Percentiles rank a stretch among this genome's conserved stretches.
These are phyloP conservation scores for Zostera marina DNA, from an alignment of 116 monocot genomes.

Conservation along the genomic window DNA sequence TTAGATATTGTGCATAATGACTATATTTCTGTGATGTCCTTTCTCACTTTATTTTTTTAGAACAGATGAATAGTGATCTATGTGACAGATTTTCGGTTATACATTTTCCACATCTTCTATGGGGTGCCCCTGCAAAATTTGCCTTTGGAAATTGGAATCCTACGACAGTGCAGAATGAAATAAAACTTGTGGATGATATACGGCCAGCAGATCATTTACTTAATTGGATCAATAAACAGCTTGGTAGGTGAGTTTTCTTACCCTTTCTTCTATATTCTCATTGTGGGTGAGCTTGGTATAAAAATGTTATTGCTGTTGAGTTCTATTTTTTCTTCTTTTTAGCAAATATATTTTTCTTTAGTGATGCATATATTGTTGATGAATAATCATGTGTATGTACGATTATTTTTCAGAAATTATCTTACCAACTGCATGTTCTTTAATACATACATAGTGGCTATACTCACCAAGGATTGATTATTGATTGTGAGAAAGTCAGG, in stretches of 20 bases:
- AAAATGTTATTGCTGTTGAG: no score
- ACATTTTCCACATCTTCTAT: conserved; percentile 68
- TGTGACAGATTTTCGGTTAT: conserved; percentile 73
- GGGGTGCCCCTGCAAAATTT: conserved; percentile 70
- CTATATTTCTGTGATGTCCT: conserved; percentile 6
- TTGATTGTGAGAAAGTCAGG: no score
- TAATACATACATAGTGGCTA: no score
- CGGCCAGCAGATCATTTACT: conserved; percentile 72
- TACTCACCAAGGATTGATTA: no score
- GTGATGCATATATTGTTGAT: no score
- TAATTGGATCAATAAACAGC: conserved; percentile 79
- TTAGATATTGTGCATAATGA: no score
- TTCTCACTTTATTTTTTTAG: conserved; percentile 23
- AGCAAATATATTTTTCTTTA: no score
- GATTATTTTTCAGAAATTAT: no score
- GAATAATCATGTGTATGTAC: no score
- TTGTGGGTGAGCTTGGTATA: no score
- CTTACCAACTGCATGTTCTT: no score
- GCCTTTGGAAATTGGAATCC: conserved; percentile 36
- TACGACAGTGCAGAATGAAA: conserved; percentile 56
- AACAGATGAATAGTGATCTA: conserved; percentile 70
- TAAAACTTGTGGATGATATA: conserved; percentile 58
- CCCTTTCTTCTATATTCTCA: background rate
- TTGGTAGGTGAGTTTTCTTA: conserved; percentile 38
- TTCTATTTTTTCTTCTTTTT: no score